phyloP scores from a whole-genome alignment of 164 flowering plant genomes.

The Chloranthus sessilifolius region DNA sequence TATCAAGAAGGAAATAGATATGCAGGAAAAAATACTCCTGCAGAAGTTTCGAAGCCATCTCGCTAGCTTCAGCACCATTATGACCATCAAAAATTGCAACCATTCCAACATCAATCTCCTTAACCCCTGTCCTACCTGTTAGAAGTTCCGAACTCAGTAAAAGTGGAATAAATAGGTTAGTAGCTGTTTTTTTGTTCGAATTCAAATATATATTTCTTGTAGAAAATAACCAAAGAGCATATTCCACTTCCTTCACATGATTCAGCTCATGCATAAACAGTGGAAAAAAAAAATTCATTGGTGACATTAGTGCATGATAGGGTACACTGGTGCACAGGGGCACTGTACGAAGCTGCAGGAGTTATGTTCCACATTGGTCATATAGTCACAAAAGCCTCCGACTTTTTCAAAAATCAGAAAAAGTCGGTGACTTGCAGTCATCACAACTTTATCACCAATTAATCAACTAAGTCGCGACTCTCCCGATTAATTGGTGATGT shows the following conservation, averaged over 20 bases:
- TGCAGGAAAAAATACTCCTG: conserved; percentile 83
- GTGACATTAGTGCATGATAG: not conserved
- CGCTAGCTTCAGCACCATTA: conserved; percentile 97
- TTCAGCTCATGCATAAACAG: no score
- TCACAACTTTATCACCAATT: no score
- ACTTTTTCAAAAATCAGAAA: no score
- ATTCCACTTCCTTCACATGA: no score
- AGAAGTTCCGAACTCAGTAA: conserved; percentile 7
- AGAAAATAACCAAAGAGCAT: not conserved
- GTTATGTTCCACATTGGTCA: no score
- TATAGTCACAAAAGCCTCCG: no score
- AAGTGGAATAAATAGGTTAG: not conserved
- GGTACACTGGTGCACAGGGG: not conserved
- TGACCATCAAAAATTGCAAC: conserved; percentile 97
- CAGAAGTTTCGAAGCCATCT: conserved; percentile 85
- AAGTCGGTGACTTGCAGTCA: no score
- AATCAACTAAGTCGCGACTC: no score
- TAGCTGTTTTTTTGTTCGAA: not conserved
- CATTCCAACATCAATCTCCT: conserved; percentile 63
- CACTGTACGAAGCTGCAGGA: no score
- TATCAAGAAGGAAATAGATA: conserved; percentile 81
- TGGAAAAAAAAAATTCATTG: not conserved
- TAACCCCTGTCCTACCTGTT: conserved; percentile 53
- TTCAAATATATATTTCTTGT: not conserved
- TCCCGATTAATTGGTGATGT: no score